phyloP scores from a whole-genome alignment of 2,329 filamentous ascomycete genomes.

The Alternaria sp. region DNA sequence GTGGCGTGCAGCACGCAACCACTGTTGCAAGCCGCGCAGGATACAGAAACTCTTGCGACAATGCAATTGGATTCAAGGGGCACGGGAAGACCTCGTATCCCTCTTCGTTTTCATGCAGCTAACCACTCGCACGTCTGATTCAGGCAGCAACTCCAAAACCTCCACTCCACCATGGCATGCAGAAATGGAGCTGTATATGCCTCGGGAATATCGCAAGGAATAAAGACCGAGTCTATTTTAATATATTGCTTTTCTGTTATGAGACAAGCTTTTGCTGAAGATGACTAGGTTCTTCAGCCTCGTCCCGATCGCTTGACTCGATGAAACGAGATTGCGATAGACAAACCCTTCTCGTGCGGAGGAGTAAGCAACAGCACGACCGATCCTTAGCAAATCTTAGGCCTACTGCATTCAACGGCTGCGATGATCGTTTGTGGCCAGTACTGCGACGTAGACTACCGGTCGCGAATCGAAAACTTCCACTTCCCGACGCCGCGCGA shows the following conservation, averaged over 20 bases:
- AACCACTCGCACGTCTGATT: conserved; percentile 5
- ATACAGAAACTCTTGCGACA: conserved; percentile 10
- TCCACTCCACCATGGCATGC: conserved; percentile 15
- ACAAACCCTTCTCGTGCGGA: not conserved
- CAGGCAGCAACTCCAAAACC: conserved; percentile 12
- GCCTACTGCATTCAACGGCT: not conserved
- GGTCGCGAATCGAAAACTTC: not conserved
- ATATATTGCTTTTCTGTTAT: conserved; percentile 4
- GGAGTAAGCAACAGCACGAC: not conserved
- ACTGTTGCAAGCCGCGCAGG: not conserved
- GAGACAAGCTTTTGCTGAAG: conserved; percentile 9
- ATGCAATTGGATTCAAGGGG: not conserved
- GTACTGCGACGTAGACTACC: not conserved
- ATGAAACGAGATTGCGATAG: conserved; percentile 1
- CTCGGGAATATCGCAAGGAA: conserved; percentile 8
- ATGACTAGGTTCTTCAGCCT: conserved; percentile 4
- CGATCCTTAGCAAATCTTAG: not conserved
- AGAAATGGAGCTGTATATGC: not conserved
- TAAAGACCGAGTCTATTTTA: conserved; percentile 10
- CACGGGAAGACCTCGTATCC: conserved; percentile 14
- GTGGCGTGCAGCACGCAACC: conserved; percentile 1
- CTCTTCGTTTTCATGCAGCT: conserved; percentile 9
- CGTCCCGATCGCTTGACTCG: conserved; percentile 6
- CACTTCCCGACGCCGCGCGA: not conserved
- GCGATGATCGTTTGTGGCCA: not conserved